Evolutionary conservation across 1,284 basidiomycete species (phyloP).

Genomic region (Athelia psychrophila): DNA sequence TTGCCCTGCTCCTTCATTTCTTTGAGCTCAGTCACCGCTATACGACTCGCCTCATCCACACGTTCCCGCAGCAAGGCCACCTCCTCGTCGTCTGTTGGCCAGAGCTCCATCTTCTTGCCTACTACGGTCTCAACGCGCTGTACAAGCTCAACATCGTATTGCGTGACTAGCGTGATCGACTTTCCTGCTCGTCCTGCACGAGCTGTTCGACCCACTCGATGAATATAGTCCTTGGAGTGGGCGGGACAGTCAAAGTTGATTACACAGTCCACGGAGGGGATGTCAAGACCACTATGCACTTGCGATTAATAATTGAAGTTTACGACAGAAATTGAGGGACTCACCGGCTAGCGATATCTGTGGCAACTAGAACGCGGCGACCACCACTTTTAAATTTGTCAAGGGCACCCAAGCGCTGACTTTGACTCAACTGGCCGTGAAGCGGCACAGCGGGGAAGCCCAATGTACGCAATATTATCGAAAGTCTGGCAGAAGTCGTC

Average conservation of each 20-base stretch:
- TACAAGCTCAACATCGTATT: slow-evolving; percentile 97
- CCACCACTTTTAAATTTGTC: slow-evolving; percentile 96
- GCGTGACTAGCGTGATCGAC: slow-evolving; percentile 94
- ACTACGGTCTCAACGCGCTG: slow-evolving; percentile 93
- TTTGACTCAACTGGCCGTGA: slow-evolving; percentile 95
- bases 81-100: slow-evolving; percentile 90
- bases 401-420: slow-evolving; percentile 90
- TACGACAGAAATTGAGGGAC: slow-evolving; percentile 18
- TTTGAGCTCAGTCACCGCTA: slow-evolving; percentile 81
- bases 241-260: slow-evolving; percentile 99
- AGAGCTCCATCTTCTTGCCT: slow-evolving; percentile 91
- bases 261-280: slow-evolving; percentile 94
- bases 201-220: slow-evolving; percentile 96
- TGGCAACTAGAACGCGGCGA: slow-evolving; percentile 91
- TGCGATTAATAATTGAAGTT: slow-evolving; percentile 7
- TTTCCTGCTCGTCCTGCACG: slow-evolving; percentile 96
- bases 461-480: slow-evolving; percentile 87
- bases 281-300: slow-evolving; percentile 81
- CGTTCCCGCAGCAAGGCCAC: slow-evolving; percentile 87
- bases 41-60: slow-evolving; percentile 85
- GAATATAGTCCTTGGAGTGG: slow-evolving; percentile 99
- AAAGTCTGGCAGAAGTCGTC: slow-evolving; percentile 51
- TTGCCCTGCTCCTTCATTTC: slow-evolving; percentile 70
- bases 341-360: slow-evolving; percentile 93
- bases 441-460: slow-evolving; percentile 96